Evolutionary conservation across 257 asterid species (phyloP), one percentile per base, ranked within the genome.

Genomic region (Lycium barbarum): DNA sequence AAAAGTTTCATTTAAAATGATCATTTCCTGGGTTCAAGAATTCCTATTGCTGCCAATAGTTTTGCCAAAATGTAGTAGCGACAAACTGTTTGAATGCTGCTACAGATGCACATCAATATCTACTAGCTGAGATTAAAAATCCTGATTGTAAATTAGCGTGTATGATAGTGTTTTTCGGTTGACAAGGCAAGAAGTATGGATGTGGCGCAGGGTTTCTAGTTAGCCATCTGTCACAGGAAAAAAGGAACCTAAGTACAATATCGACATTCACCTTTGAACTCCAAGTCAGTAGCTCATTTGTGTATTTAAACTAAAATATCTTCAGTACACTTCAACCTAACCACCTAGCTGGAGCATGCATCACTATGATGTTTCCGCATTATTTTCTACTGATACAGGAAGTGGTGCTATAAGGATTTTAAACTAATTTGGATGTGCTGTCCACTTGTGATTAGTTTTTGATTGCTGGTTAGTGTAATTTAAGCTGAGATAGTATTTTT

Each of bases 401-500:
- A 53, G 13, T 51, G 63, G 14, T 76, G 82, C 26, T 51, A 7
- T 15, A 7, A 22, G 63, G 14, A 47, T 49, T 49, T 76, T 13
- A 53, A 54, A 26, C 58, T 26, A 51, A 49, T 51, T 51, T 76
- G 63, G 63, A 76, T 7, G 26, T 76, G 65, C 53, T 53, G 65
- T 53, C 47, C 26, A 51, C 63, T 51, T 49, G 53, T 22, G 61
- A 49, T 74, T 74, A 74, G 43, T 74, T 74, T 74, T 51, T 76
- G 63, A 14, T 51, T 76, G 63, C 45, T 51, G 22, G 26, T 76
- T 33, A 0, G 9, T 13, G 82, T 51, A 53, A 15, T 54, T 33
- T 78, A 13, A 13, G 63, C 84, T 86, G n/a, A 79, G 11, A 47
- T 35, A n/a, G 62, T 15, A 65, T 15, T 83, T 85, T 58, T 63